phyloP scores from a whole-genome alignment of 1,284 basidiomycete species.

The Bjerkandera adusta region DNA sequence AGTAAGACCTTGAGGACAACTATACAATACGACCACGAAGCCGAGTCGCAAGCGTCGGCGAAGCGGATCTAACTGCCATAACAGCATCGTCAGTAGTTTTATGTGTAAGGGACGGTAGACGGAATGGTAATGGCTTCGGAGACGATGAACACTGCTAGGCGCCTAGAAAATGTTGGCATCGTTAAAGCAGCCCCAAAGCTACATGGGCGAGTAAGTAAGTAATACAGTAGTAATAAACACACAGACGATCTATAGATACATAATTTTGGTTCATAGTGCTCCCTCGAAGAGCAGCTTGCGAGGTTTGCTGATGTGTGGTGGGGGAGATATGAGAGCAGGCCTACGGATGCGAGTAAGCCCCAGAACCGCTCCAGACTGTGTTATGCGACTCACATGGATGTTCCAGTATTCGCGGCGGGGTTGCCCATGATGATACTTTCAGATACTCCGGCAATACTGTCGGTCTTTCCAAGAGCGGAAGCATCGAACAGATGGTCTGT shows the following conservation, averaged over 20 bases:
- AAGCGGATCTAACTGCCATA: too few species aligned
- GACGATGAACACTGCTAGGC: too few species aligned
- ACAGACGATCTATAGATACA: not conserved
- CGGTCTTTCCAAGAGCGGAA: slow-evolving; percentile 93
- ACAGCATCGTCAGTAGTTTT: too few species aligned
- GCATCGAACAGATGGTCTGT: slow-evolving; percentile 99
- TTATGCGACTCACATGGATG: slow-evolving; percentile 74
- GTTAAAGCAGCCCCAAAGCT: too few species aligned
- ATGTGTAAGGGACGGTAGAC: too few species aligned
- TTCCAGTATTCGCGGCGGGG: slow-evolving; percentile 93
- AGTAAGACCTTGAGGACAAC: too few species aligned
- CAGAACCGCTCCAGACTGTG: not conserved
- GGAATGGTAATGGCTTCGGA: too few species aligned
- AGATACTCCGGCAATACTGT: slow-evolving; percentile 93
- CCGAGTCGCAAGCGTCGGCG: too few species aligned
- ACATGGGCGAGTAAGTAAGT: not conserved
- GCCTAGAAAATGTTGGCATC: too few species aligned
- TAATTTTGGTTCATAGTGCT: slow-evolving; percentile 30
- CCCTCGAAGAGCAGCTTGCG: slow-evolving; percentile 57
- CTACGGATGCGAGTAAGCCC: slow-evolving; percentile 28
- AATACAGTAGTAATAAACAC: not conserved
- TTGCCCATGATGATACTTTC: slow-evolving; percentile 99
- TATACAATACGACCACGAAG: too few species aligned
- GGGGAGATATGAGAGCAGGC: slow-evolving; percentile 55
- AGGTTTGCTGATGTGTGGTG: slow-evolving; percentile 51